phyloP scores from a whole-genome alignment of 805 yeast genomes.

The Candida jianshihensis region DNA sequence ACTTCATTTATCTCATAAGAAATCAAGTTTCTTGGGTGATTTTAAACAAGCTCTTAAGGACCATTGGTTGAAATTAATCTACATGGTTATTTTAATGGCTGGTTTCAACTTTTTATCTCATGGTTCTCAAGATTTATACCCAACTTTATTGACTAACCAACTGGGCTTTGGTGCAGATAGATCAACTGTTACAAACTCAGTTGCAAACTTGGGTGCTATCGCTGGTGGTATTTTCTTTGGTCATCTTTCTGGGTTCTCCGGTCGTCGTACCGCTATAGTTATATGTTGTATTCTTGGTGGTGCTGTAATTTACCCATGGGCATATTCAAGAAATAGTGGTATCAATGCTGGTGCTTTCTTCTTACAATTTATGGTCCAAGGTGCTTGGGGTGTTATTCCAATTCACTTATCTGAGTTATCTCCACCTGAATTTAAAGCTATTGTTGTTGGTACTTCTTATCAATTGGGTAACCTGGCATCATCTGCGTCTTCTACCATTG shows the following conservation, averaged over 20 bases:
- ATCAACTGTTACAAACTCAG: constrained; percentile 48
- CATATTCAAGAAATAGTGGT: constrained; percentile 38
- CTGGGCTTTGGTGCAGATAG: constrained; percentile 33
- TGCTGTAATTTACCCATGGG: constrained; percentile 60
- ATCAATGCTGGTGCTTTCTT: constrained; percentile 56
- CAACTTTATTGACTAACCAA: constrained; percentile 45
- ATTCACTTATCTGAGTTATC: constrained; percentile 55
- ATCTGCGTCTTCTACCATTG: constrained; percentile 64
- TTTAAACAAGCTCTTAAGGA: constrained; percentile 29
- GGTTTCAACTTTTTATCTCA: constrained; percentile 59
- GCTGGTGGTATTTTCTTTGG: constrained; percentile 51
- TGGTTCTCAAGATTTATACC: constrained; percentile 58
- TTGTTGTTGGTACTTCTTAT: constrained; percentile 56
- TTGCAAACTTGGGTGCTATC: constrained; percentile 54
- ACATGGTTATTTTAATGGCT: constrained; percentile 52
- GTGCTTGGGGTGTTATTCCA: constrained; percentile 66
- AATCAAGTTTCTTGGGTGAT: constrained; percentile 28
- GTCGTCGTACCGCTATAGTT: constrained; percentile 48
- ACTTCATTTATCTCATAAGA: constrained; percentile 25
- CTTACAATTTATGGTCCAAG: constrained; percentile 58
- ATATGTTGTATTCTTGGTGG: constrained; percentile 50
- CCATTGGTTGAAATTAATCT: constrained; percentile 55
- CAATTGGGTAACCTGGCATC: constrained; percentile 65
- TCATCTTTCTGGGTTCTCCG: constrained; percentile 46
- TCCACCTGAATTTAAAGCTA: constrained; percentile 56